Base-by-base conservation (phyloP, 805 yeast genomes). In the Kuraishia ogatae region DNA sequence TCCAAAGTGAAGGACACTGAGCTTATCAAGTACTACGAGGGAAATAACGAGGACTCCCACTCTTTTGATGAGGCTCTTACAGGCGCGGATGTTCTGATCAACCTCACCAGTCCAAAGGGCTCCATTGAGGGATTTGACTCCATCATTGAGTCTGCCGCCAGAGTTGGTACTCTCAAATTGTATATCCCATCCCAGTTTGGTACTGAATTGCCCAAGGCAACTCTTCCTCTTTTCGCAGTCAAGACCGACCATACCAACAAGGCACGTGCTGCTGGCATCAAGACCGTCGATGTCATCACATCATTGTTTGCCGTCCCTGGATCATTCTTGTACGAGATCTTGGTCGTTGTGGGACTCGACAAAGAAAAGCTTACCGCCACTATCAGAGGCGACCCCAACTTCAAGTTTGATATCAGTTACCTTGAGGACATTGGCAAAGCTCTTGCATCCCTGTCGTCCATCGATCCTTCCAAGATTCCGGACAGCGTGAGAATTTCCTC, bases 161-260 rank as follows among this genome's bases (percentile, higher is more conserved):
- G 29, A 26, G 29, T 26, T 26, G 29, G 29, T 26, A 26, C 29
- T 26, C 80, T 82, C 52, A 76, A 77, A 62, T 62, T 81, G 39
- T 83, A 74, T 68, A 76, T 82, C 59, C 85, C 87, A 35, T 77
- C 85, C 1, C 87, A 82, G 61, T 84, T 79, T 60, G 90, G 89
- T 48, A 61, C 71, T 22, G 82, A 81, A 54, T 52, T 74, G 19
- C 63, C 59, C 2, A 15, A 10, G 17, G 13, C 43, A 68, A 62
- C 8, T 64, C 64, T 21, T 60, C 77, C 81, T 6, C 71, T 78
- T 55, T 54, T 67, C 3, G 61, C 51, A 1, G 13, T 55, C 20
- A 80, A 79, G 63, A 50, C 63, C 0, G 61, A 55, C 1, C 81
- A 79, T 60, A 62, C 75, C 5, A 61, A 62, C 1, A 67, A 62